These are phyloP conservation scores for Apiotrichum domesticum DNA, from an alignment of 1,284 basidiomycete species.

Conservation along the genomic window DNA sequence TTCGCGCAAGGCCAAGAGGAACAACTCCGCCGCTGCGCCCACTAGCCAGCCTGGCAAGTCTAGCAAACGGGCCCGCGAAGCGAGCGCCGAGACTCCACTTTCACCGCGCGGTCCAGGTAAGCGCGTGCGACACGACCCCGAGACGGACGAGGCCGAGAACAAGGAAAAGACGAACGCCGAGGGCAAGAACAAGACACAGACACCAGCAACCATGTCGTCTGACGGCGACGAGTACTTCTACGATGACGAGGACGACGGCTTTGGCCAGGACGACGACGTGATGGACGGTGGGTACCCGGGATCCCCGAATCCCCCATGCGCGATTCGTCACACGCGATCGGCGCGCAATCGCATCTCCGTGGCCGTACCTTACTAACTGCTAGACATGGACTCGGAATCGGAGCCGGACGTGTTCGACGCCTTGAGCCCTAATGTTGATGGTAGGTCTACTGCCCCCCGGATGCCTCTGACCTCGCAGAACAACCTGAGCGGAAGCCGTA, in stretches of 20 bases:
- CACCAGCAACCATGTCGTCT: conserved; percentile 35
- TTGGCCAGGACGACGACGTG: conserved; percentile 31
- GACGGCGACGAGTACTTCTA: conserved; percentile 41
- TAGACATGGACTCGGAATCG: conserved; percentile 27
- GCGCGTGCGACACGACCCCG: too few relatives aligned
- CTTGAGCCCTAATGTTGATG: conserved; percentile 38
- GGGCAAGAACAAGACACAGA: not conserved
- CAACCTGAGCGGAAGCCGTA: conserved; percentile 42
- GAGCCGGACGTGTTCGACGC: conserved; percentile 43
- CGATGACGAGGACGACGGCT: conserved; percentile 39
- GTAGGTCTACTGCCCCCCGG: conserved; percentile 21
- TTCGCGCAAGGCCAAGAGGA: too few relatives aligned
- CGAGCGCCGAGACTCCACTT: not conserved
- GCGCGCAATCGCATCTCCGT: too few relatives aligned
- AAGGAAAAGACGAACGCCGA: not conserved
- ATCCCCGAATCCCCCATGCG: not conserved
- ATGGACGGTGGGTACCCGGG: conserved; percentile 25
- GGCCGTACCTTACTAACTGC: not conserved
- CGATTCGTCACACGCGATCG: too few relatives aligned
- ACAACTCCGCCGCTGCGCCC: not conserved
- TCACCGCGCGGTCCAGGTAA: too few relatives aligned
- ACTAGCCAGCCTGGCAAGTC: not conserved
- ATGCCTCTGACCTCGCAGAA: conserved; percentile 18
- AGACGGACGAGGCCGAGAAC: too few relatives aligned
- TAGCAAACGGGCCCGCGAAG: conserved; percentile 4